These are phyloP conservation scores for Populus tomentosa DNA, from an alignment of 441 rosid genomes.

Conservation along the genomic window DNA sequence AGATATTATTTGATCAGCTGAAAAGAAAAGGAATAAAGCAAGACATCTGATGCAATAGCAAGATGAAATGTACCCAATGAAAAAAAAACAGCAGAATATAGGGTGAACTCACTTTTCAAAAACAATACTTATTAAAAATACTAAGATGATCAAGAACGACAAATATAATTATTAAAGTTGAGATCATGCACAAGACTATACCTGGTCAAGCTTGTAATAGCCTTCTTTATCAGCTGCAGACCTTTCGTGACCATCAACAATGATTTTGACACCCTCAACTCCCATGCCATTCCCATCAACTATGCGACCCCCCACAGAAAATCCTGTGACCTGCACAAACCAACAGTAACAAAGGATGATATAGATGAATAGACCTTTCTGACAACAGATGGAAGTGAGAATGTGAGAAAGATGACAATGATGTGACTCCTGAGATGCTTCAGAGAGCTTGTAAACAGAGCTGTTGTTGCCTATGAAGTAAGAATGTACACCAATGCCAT, in stretches of 20 bases:
- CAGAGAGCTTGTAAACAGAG: not conserved
- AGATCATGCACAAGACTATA: conserved; percentile 15
- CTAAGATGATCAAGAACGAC: not conserved
- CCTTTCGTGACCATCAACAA: conserved; percentile 91
- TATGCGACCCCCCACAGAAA: conserved; percentile 90
- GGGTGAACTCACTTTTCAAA: not conserved
- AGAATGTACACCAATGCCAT: not conserved
- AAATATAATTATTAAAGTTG: not conserved
- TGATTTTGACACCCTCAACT: conserved; percentile 76
- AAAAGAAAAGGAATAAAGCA: not conserved
- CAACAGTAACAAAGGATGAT: conserved; percentile 5
- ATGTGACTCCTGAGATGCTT: not conserved
- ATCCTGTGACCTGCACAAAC: conserved; percentile 79
- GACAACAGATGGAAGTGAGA: not conserved
- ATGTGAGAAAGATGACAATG: not conserved
- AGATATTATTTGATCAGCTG: not conserved
- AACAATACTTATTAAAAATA: not conserved
- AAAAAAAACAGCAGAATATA: not conserved
- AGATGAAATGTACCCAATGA: not conserved
- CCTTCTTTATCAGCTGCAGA: conserved; percentile 79
- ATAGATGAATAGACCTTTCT: conserved; percentile 3
- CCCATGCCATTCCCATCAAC: conserved; percentile 78
- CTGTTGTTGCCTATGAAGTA: not conserved
- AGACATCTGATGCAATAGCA: not conserved
- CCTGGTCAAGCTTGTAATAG: conserved; percentile 96